These are phyloP conservation scores for Jatropha curcas DNA, from an alignment of 345 rosid species.

Conservation along the genomic window DNA sequence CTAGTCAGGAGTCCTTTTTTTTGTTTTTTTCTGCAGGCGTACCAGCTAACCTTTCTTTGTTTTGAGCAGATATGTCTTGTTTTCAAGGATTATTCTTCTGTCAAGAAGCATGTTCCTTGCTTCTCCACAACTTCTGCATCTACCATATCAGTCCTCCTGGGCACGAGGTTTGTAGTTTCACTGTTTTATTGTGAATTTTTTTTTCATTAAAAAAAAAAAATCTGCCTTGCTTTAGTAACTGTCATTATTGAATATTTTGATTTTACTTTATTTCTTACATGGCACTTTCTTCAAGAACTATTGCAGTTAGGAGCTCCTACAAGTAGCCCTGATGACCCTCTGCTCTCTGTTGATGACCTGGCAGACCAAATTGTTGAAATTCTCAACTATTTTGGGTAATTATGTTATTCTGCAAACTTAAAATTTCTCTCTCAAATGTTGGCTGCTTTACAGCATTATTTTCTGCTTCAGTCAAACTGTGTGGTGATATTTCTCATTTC, in stretches of 20 bases:
- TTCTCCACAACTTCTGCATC: constrained; percentile 93
- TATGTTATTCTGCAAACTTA: constrained; percentile 6
- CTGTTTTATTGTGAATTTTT: constrained; percentile 16
- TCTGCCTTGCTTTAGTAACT: constrained; percentile 27
- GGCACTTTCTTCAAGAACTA: constrained; percentile 59
- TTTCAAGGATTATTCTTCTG: constrained; percentile 90
- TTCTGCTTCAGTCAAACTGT: constrained; percentile 10
- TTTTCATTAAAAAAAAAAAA: background rate
- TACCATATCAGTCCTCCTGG: constrained; percentile 97
- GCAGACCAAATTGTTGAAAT: constrained; percentile 90
- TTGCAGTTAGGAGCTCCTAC: constrained; percentile 96
- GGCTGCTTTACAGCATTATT: constrained; percentile 10
- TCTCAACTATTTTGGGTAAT: constrained; percentile 92
- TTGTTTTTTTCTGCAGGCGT: background rate
- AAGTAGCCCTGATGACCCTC: constrained; percentile 52
- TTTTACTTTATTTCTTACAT: constrained; percentile 44
- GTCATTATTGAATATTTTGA: constrained; percentile 21
- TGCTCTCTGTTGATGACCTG: constrained; percentile 86
- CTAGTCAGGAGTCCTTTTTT: background rate
- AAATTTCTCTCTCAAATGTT: background rate
- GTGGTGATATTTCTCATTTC: background rate
- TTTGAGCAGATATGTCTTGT: constrained; percentile 74
- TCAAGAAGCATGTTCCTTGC: constrained; percentile 84
- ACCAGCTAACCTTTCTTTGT: constrained; percentile 27
- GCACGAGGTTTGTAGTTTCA: constrained; percentile 78